A percentile compares a stretch with the other conserved stretches of the same genome.
These are phyloP conservation scores for Athelia psychrophila DNA, from an alignment of 1,284 basidiomycete genomes.

Conservation along the genomic window DNA sequence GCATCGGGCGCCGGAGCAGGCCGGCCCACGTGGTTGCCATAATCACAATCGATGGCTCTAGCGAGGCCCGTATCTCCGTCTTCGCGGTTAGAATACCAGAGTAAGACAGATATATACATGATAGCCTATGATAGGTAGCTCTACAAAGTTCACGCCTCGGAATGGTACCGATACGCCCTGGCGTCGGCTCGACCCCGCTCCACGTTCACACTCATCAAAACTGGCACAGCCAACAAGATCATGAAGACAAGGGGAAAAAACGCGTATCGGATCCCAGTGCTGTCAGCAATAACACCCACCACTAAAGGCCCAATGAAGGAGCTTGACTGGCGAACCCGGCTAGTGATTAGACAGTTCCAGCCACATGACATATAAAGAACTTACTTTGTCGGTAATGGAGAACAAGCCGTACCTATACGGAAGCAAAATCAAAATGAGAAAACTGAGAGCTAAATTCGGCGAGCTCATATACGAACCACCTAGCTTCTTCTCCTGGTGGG, in stretches of 20 bases:
- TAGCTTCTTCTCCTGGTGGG: slow-evolving; percentile 75
- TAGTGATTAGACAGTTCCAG: background rate
- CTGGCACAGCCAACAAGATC: slow-evolving; percentile 77
- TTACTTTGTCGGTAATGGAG: slow-evolving; percentile 84
- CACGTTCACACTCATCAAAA: slow-evolving; percentile 70
- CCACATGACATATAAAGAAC: slow-evolving; percentile 9
- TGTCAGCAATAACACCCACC: slow-evolving; percentile 83
- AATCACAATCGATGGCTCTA: too few relatives aligned
- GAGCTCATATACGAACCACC: slow-evolving; percentile 48
- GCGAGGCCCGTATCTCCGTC: too few relatives aligned
- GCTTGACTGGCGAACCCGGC: slow-evolving; percentile 51
- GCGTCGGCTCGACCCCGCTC: slow-evolving; percentile 69
- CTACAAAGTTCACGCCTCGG: background rate
- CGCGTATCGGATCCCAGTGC: slow-evolving; percentile 82
- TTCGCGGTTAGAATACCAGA: too few relatives aligned
- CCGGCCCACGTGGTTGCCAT: too few relatives aligned
- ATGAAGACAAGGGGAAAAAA: slow-evolving; percentile 86
- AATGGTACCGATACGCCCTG: slow-evolving; percentile 39
- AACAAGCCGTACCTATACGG: slow-evolving; percentile 65
- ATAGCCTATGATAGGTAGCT: too few relatives aligned
- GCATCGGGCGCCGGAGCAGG: too few relatives aligned
- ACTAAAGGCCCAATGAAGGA: slow-evolving; percentile 87
- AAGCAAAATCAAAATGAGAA: background rate
- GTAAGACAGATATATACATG: too few relatives aligned
- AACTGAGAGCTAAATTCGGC: too few relatives aligned